Base-by-base conservation (phyloP, 2,329 filamentous ascomycete genomes). In the Alternaria arbusti region DNA sequence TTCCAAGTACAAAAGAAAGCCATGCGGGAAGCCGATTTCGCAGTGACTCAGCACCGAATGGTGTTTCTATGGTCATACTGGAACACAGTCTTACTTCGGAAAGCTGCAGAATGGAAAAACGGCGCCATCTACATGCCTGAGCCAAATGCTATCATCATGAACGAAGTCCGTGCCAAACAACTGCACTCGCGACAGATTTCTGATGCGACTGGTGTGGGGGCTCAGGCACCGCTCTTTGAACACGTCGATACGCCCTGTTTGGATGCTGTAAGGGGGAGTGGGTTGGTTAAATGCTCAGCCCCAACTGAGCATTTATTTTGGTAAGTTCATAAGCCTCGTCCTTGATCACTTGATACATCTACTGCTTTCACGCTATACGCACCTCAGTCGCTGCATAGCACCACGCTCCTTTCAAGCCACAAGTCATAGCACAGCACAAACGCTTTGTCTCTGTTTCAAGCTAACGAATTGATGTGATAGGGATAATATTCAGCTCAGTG, bases 401-500 rank as follows among this genome's bases (percentile, higher is more conserved):
- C 30, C 30, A 36, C 3, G 32, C 15, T 36, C 32, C 32, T 36
- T 36, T 36, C 32, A 36, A 36, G 32, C 32, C 32, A n/a, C 32
- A 36, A 36, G 4, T 5, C 15, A 36, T 9, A 36, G 32, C 15
- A 36, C 32, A n/a, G 7, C 7, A 36, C 32, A 36, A 75, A 74
- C 62, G 61, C 71, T 74, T 74, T 77, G 72, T 78, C 59, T 74
- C 73, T 75, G 72, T 78, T 63, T 74, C 61, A 72, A 43, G 57
- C 73, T 78, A 69, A 78, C 67, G 63, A 64, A 43, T 45, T 50
- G 54, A 64, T 62, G 52, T 51, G 51, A 64, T 62, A 80, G 78
- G 79, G 75, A 80, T 64, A 69, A 74, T 52, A 63, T 79, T 49
- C 76, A 78, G 47, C 68, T 80, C 44, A 75, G 74, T 54, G 74